Evolutionary conservation across 1,139 yeast genomes (phyloP).

Genomic region (Candida albicans): DNA sequence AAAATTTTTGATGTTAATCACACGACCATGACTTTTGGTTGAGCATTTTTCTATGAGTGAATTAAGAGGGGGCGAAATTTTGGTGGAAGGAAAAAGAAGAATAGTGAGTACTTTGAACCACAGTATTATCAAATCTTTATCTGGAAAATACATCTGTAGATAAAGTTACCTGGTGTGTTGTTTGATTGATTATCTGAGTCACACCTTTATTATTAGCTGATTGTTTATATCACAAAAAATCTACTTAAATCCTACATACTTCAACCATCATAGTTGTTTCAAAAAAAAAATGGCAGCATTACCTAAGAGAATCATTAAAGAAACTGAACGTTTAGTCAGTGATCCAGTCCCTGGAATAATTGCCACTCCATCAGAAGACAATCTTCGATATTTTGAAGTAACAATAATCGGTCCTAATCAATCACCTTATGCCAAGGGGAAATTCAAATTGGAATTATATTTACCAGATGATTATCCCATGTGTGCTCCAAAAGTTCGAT

Average conservation of each 20-base stretch:
- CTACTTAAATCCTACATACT: too few relatives aligned
- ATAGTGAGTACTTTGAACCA: neutral
- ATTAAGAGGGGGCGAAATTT: too few relatives aligned
- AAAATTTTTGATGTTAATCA: neutral
- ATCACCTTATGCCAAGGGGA: conserved; percentile 81
- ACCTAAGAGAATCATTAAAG: conserved; percentile 91
- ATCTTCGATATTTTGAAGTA: conserved; percentile 81
- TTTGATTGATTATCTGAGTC: too few relatives aligned
- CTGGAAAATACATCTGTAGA: too few relatives aligned
- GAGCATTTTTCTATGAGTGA: too few relatives aligned
- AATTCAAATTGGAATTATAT: conserved; percentile 72
- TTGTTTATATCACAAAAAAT: too few relatives aligned
- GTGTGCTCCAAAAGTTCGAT: conserved; percentile 93
- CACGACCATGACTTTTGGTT: neutral
- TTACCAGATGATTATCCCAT: conserved; percentile 89
- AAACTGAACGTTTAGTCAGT: conserved; percentile 85
- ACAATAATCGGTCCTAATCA: conserved; percentile 87
- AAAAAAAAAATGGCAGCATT: conserved; percentile 51
- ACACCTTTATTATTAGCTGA: too few relatives aligned
- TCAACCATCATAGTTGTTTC: too few relatives aligned
- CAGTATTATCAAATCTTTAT: neutral
- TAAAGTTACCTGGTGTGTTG: too few relatives aligned
- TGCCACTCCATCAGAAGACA: conserved; percentile 91
- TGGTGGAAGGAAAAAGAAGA: too few relatives aligned
- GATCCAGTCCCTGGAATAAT: conserved; percentile 97